phyloP scores from a whole-genome alignment of 208 protist genomes.

The Trypanosomatidae sp. region DNA sequence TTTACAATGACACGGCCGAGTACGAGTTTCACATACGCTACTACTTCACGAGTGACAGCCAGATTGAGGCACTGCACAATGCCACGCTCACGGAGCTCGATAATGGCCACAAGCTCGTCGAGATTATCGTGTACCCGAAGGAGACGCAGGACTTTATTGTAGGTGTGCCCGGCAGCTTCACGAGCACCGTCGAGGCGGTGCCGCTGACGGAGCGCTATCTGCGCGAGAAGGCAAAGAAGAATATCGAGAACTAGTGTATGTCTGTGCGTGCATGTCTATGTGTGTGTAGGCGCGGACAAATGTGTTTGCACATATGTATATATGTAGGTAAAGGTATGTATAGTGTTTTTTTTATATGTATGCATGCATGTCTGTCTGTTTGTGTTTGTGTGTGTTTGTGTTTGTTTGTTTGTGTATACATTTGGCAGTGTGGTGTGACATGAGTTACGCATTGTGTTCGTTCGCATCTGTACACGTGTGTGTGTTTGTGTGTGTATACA shows the following conservation, averaged over 20 bases:
- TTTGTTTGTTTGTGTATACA: too few relatives aligned
- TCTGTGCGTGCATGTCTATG: not conserved
- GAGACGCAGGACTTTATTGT: constrained; percentile 56
- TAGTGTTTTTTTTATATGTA: constrained; percentile 8
- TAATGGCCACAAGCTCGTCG: constrained; percentile 37
- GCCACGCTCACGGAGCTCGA: constrained; percentile 41
- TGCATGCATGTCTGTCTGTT: too few relatives aligned
- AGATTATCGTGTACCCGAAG: constrained; percentile 58
- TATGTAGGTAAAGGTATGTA: not conserved
- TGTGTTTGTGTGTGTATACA: too few relatives aligned
- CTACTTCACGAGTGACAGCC: constrained; percentile 34
- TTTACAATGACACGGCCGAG: constrained; percentile 65
- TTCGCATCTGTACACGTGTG: too few relatives aligned
- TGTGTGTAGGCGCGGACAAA: not conserved
- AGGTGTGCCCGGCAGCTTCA: constrained; percentile 52
- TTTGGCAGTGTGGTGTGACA: too few relatives aligned
- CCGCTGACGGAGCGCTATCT: constrained; percentile 40
- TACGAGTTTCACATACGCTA: constrained; percentile 66
- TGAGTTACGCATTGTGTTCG: too few relatives aligned
- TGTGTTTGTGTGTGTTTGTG: too few relatives aligned
- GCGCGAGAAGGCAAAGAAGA: constrained; percentile 35
- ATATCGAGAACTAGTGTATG: not conserved
- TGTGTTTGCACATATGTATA: constrained; percentile 1
- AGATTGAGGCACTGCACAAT: constrained; percentile 36
- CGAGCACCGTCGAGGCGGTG: constrained; percentile 52